phyloP scores from a whole-genome alignment of 805 yeast species.

The Pichia eremophila region DNA sequence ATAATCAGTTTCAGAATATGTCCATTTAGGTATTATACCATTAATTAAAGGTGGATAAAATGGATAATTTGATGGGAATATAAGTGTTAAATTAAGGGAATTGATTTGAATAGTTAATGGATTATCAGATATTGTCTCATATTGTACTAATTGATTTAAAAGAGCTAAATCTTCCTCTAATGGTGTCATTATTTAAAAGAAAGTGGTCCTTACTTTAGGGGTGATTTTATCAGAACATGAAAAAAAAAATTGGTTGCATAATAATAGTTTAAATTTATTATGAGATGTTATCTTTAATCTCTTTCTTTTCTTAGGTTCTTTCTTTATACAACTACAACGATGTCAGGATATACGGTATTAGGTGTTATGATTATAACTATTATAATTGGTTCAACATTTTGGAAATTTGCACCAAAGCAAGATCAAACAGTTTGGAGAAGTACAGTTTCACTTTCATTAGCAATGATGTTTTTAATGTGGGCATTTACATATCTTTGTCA shows the following conservation, averaged over 20 bases:
- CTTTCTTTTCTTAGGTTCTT: too few relatives aligned
- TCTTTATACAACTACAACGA: neutral
- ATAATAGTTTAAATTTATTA: neutral
- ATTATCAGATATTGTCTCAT: too few relatives aligned
- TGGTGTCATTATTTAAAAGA: too few relatives aligned
- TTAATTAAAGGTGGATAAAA: neutral
- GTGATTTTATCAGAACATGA: too few relatives aligned
- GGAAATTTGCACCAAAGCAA: conserved; percentile 81
- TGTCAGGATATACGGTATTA: conserved; percentile 11
- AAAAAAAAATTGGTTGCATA: too few relatives aligned
- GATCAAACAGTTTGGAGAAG: conserved; percentile 74
- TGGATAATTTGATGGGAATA: neutral
- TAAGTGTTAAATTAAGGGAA: neutral
- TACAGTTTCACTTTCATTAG: conserved; percentile 59
- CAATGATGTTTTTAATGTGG: conserved; percentile 52
- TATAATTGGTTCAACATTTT: conserved; percentile 53
- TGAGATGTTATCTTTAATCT: neutral
- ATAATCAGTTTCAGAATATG: conserved; percentile 13
- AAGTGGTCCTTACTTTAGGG: neutral
- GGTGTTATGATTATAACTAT: conserved; percentile 42
- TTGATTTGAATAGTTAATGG: too few relatives aligned
- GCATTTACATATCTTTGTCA: conserved; percentile 85
- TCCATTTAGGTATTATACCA: neutral
- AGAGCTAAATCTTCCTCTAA: too few relatives aligned
- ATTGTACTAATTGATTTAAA: too few relatives aligned